These are phyloP conservation scores for Solanum ahanhuiri DNA, from an alignment of 257 asterid genomes.

Conservation along the genomic window DNA sequence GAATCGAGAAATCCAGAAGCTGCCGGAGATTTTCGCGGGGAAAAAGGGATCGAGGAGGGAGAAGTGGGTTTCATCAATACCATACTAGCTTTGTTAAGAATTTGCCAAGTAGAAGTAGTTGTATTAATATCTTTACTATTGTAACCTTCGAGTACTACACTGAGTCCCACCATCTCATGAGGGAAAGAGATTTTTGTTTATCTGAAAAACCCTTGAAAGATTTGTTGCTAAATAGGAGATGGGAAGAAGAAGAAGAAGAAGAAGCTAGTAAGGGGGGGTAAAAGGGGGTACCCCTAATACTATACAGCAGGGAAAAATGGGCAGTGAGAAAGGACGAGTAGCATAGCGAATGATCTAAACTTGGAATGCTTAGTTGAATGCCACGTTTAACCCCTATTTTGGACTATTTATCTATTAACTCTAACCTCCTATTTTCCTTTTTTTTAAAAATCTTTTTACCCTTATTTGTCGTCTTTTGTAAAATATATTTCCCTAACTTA, in stretches of 20 bases:
- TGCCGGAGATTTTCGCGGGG: background rate
- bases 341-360: constrained; percentile 13
- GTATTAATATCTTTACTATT: constrained; percentile 9
- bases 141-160: constrained; percentile 58
- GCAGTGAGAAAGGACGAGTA: constrained; percentile 16
- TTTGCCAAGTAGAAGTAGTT: constrained; percentile 18
- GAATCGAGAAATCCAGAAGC: constrained; percentile 42
- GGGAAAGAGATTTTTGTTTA: background rate
- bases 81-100: constrained; percentile 59
- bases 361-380: constrained; percentile 38
- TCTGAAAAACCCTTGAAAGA: background rate
- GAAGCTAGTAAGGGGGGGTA: background rate
- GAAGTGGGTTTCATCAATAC: constrained; percentile 35
- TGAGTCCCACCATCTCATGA: constrained; percentile 79
- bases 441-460: background rate
- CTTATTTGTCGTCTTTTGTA: constrained; percentile 7
- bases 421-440: background rate
- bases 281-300: background rate
- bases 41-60: constrained; percentile 6
- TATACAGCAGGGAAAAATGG: constrained; percentile 1
- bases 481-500: background rate
- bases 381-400: constrained; percentile 44
- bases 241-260: background rate
- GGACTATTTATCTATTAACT: constrained; percentile 9
- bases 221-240: background rate